These are phyloP conservation scores for Oryza glaberrima DNA, from an alignment of 176 grass and related monocot genomes.

Conservation along the genomic window DNA sequence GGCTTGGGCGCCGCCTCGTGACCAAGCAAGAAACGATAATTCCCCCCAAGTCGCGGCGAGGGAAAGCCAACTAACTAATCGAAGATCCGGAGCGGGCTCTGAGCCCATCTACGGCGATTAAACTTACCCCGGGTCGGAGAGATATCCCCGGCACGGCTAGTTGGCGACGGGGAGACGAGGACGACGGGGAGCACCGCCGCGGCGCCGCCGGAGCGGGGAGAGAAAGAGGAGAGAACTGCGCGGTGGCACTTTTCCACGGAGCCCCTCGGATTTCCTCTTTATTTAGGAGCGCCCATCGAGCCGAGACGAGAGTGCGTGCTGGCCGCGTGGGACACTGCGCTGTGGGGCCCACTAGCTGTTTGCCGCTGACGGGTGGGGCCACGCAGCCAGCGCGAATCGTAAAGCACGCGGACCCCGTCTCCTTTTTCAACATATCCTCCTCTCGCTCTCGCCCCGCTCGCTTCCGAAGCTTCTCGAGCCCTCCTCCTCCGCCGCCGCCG, in stretches of 20 bases:
- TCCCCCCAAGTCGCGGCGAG: not conserved
- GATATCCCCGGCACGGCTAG: not conserved
- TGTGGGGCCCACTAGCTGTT: not conserved
- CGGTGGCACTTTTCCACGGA: conserved; percentile 10
- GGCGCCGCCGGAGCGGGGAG: not conserved
- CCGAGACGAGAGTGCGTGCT: not conserved
- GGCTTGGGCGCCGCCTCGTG: not conserved
- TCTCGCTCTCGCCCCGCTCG: conserved; percentile 29
- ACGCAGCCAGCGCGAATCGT: conserved; percentile 20
- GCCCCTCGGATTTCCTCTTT: not conserved
- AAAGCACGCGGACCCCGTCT: conserved; percentile 12
- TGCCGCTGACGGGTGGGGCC: not conserved
- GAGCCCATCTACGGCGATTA: not conserved
- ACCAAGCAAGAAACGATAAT: not conserved
- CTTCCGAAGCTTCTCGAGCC: conserved; percentile 33
- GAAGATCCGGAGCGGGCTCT: not conserved
- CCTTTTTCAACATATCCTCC: not conserved
- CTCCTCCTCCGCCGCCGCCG: conserved; percentile 8
- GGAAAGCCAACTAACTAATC: not conserved
- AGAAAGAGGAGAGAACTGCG: not conserved
- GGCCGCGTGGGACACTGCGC: not conserved
- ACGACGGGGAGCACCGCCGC: not conserved
- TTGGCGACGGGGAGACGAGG: not conserved
- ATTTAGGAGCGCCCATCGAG: not conserved
- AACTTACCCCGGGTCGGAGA: conserved; percentile 4